Percentiles rank a stretch among this genome's conserved stretches.
Conservation (phyloP, 371 early-diverging fungal species). For the Mortierella sp. region DNA sequence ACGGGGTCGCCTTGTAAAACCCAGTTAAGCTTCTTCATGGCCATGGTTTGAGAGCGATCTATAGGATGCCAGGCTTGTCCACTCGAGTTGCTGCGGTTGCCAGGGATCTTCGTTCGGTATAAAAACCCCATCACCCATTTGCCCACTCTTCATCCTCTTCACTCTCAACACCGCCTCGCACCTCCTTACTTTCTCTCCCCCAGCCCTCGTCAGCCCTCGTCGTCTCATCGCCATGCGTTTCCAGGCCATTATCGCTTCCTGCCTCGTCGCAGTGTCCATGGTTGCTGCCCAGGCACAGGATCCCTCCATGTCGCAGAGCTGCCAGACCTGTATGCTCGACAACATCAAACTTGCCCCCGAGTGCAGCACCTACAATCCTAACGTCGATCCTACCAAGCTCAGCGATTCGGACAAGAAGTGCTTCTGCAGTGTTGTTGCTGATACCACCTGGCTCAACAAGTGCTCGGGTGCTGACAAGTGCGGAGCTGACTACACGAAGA, state of each 20-base stretch:
- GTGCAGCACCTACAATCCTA: not conserved
- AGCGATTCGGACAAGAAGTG: conserved; percentile 4
- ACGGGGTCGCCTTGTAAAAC: not conserved
- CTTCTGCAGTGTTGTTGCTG: conserved; percentile 5
- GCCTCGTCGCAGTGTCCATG: conserved; percentile 7
- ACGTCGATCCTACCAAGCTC: conserved; percentile 11
- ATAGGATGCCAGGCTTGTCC: no score
- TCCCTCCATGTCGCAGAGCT: not conserved
- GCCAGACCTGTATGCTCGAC: not conserved
- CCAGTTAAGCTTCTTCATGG: not conserved
- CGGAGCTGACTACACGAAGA: not conserved
- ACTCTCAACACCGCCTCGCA: not conserved
- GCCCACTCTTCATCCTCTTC: no score
- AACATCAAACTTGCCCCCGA: not conserved
- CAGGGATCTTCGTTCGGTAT: no score
- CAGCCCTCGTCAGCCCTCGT: not conserved
- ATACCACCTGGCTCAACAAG: conserved; percentile 5
- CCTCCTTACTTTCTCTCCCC: not conserved
- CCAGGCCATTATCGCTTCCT: conserved; percentile 7
- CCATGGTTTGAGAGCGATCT: not conserved
- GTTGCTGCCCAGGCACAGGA: conserved; percentile 5
- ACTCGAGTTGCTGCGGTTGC: no score
- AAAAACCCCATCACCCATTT: no score
- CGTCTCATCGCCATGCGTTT: conserved; percentile 8
- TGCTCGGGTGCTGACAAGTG: not conserved